A percentile compares a stretch with the other conserved stretches of the same genome.
Evolutionary conservation across 225 moss, liverwort and hornwort genomes (phyloP).

Genomic region (Neckera pumila): DNA sequence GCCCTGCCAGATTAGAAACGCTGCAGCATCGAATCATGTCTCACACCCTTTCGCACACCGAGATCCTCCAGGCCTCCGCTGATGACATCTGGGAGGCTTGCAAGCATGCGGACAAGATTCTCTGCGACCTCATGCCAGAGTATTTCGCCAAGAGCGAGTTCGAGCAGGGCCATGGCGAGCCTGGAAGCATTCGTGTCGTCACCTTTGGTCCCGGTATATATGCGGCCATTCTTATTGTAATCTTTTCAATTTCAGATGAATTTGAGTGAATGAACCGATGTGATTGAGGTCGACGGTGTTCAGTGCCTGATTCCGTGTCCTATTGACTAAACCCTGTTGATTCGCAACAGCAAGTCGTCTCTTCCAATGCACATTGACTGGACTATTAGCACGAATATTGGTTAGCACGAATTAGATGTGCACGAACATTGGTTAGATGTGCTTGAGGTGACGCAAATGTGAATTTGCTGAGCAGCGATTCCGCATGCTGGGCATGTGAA

Average conservation of each 20-base stretch:
- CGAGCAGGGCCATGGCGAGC: constrained; percentile 12
- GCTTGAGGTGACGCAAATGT: background rate
- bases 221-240: background rate
- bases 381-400: background rate
- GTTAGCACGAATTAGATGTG: no score
- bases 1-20: background rate
- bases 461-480: constrained; percentile 1
- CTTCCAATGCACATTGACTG: background rate
- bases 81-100: constrained; percentile 18
- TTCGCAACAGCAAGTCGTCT: background rate
- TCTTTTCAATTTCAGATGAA: background rate
- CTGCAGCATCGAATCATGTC: background rate
- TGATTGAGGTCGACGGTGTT: background rate
- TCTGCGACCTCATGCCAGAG: constrained; percentile 11
- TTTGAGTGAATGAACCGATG: background rate
- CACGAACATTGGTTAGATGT: background rate
- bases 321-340: background rate
- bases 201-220: constrained; percentile 15
- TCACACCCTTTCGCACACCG: constrained; percentile 2
- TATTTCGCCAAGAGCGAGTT: constrained; percentile 11
- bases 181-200: constrained; percentile 27
- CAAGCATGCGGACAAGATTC: constrained; percentile 17
- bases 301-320: background rate
- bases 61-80: constrained; percentile 6
- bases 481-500: background rate